These are phyloP conservation scores for Pythium volutum DNA, from an alignment of 352 stramenopile genomes.

Conservation along the genomic window DNA sequence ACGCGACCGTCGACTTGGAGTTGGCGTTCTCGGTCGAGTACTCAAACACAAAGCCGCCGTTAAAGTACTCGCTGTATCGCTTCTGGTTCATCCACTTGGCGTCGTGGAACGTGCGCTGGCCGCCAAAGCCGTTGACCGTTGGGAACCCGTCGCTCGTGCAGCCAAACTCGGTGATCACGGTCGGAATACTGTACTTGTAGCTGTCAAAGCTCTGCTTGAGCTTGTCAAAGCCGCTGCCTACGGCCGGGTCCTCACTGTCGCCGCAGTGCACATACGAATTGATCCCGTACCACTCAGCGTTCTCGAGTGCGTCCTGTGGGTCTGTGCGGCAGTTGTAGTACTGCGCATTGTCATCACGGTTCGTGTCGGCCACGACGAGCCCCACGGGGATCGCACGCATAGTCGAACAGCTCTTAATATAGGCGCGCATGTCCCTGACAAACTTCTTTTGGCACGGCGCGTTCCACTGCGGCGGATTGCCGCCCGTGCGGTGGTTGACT, in stretches of 20 bases:
- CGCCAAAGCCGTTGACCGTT: conserved; percentile 58
- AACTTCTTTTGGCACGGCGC: conserved; percentile 89
- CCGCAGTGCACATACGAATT: conserved; percentile 84
- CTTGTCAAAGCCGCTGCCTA: conserved; percentile 55
- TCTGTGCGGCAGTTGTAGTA: conserved; percentile 87
- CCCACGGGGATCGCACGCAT: conserved; percentile 75
- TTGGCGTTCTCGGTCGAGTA: conserved; percentile 81
- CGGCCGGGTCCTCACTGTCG: conserved; percentile 34
- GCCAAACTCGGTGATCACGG: conserved; percentile 62
- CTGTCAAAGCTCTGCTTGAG: conserved; percentile 54
- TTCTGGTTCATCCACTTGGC: conserved; percentile 50
- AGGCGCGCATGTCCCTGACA: conserved; percentile 82
- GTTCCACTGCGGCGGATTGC: conserved; percentile 48
- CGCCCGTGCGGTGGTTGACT: conserved; percentile 64
- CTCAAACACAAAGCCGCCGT: conserved; percentile 71
- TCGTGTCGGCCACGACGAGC: conserved; percentile 60
- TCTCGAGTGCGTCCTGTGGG: conserved; percentile 54
- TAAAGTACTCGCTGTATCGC: conserved; percentile 55
- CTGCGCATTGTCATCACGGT: conserved; percentile 55
- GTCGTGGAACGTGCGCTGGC: conserved; percentile 76
- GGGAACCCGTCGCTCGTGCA: conserved; percentile 43
- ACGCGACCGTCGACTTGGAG: conserved; percentile 46
- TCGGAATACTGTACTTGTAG: conserved; percentile 59
- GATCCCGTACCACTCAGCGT: conserved; percentile 83
- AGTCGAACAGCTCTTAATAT: conserved; percentile 48